A percentile compares a stretch with the other conserved stretches of the same genome.
These are phyloP conservation scores for Phytomonas serpens DNA, from an alignment of 208 protist genomes.

Conservation along the genomic window DNA sequence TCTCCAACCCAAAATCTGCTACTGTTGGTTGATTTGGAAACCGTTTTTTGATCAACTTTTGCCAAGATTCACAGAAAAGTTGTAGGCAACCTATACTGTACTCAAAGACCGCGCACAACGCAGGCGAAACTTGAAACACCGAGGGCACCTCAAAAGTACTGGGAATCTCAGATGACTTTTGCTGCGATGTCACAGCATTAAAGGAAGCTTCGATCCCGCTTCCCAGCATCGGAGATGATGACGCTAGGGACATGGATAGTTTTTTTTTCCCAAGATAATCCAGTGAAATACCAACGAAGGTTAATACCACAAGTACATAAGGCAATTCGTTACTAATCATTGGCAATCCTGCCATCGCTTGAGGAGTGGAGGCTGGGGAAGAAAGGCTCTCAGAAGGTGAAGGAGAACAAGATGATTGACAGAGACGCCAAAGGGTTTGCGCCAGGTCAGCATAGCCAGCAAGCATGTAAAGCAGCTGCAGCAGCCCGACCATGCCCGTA, in stretches of 20 bases:
- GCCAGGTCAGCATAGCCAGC: conserved; percentile 54
- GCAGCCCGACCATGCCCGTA: conserved; percentile 59
- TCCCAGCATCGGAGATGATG: conserved; percentile 10
- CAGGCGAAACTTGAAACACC: conserved; percentile 11
- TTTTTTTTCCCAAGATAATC: conserved; percentile 22
- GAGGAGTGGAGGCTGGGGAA: neutral
- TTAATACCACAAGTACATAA: conserved; percentile 73
- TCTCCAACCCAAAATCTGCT: conserved; percentile 20
- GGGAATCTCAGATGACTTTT: neutral
- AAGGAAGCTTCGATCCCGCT: neutral
- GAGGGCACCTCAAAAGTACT: neutral
- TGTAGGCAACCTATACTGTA: conserved; percentile 16
- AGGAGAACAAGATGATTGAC: conserved; percentile 17
- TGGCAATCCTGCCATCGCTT: neutral
- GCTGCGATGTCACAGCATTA: neutral
- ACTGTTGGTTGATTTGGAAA: conserved; percentile 14
- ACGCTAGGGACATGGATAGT: neutral
- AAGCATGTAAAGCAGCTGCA: conserved; percentile 61
- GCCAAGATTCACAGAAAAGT: conserved; percentile 21
- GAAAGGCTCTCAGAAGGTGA: neutral
- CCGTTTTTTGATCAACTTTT: neutral
- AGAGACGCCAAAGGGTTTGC: conserved; percentile 42
- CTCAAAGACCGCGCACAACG: conserved; percentile 20
- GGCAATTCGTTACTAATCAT: conserved; percentile 58
- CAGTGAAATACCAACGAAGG: conserved; percentile 50